These are phyloP conservation scores for Malassezia furfur DNA, from an alignment of 1,284 basidiomycete species.

Conservation along the genomic window DNA sequence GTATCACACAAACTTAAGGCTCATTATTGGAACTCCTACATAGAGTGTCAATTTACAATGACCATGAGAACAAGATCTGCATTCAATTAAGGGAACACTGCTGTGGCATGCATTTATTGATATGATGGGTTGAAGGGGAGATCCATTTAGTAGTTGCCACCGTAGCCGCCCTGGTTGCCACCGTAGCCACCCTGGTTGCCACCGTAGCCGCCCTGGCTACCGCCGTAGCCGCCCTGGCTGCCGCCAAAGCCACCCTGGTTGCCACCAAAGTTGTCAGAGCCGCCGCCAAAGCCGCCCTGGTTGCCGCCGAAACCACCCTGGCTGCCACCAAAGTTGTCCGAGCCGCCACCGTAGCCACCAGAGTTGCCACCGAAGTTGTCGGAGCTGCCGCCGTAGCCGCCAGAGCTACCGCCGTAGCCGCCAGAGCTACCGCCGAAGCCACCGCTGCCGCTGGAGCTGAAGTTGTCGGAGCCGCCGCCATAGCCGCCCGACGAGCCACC, in stretches of 20 bases:
- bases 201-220: background rate
- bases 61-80: no score
- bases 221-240: constrained; percentile 1
- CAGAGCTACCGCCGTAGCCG: background rate
- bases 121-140: background rate
- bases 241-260: background rate
- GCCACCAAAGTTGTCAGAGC: background rate
- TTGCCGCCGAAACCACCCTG: constrained; percentile 3
- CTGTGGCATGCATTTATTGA: background rate
- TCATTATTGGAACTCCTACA: background rate
- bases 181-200: background rate
- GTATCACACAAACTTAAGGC: no score
- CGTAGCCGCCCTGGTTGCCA: constrained; percentile 11
- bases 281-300: background rate
- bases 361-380: constrained; percentile 17
- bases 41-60: background rate
- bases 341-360: constrained; percentile 10
- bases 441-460: constrained; percentile 16
- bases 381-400: constrained; percentile 3
- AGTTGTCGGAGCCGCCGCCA: constrained; percentile 7
- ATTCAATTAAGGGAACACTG: no score
- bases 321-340: background rate
- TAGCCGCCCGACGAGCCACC: constrained; percentile 1
- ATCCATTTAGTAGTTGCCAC: constrained; percentile 2
- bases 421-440: constrained; percentile 9